A percentile compares a stretch with the other conserved stretches of the same genome.
Conservation (phyloP, 2,329 filamentous ascomycete species). For the Metarhizium rileyi region DNA sequence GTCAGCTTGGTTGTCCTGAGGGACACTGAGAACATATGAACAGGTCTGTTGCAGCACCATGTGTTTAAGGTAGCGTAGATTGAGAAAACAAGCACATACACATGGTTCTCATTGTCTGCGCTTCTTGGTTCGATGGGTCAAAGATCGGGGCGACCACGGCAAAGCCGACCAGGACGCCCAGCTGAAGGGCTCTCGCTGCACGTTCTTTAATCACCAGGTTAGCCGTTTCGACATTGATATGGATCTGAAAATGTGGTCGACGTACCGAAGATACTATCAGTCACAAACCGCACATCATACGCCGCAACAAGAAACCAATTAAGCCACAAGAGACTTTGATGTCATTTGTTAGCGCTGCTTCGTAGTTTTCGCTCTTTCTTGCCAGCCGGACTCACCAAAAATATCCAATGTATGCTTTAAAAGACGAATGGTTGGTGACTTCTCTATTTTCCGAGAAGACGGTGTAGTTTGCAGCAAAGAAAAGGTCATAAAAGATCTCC, state of each 20-base stretch:
- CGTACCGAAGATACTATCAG: constrained; percentile 50
- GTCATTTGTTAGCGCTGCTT: constrained; percentile 9
- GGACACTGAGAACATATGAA: background rate
- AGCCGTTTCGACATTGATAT: background rate
- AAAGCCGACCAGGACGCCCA: constrained; percentile 56
- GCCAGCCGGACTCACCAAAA: constrained; percentile 41
- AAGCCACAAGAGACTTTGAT: constrained; percentile 49
- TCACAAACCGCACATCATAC: constrained; percentile 56
- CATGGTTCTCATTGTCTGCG: constrained; percentile 29
- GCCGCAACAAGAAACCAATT: constrained; percentile 57
- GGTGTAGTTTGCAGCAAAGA: constrained; percentile 50
- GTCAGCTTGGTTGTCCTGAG: background rate
- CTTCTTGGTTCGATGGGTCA: constrained; percentile 26
- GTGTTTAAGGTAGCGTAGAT: no score
- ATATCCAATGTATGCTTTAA: constrained; percentile 15
- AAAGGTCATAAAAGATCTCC: constrained; percentile 29
- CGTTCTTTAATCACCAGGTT: constrained; percentile 30
- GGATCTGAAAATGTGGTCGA: no score
- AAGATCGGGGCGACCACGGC: constrained; percentile 46
- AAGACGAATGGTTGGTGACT: constrained; percentile 9
- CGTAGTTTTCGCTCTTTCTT: constrained; percentile 20
- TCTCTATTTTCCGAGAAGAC: constrained; percentile 37
- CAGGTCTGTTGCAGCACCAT: no score
- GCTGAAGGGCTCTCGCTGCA: constrained; percentile 46
- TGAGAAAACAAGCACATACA: no score